These are phyloP conservation scores for Hanseniaspora valbyensis DNA, from an alignment of 805 yeast genomes.

Conservation along the genomic window DNA sequence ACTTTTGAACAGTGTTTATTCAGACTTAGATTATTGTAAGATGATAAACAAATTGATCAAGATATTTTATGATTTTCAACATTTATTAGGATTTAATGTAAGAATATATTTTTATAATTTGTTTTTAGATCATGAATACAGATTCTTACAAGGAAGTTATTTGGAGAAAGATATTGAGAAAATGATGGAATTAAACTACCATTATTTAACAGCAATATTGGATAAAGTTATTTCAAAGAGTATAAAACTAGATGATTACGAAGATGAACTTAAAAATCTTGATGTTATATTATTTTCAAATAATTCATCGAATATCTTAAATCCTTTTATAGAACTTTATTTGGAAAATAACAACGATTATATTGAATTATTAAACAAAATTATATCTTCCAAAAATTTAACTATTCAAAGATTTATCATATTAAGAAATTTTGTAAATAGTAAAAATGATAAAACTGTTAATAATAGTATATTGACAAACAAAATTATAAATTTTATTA, in stretches of 20 bases:
- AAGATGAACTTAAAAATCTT: neutral
- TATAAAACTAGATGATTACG: neutral
- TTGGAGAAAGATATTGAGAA: neutral
- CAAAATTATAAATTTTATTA: neutral
- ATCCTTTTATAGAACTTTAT: neutral
- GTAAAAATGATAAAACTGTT: neutral
- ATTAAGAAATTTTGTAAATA: neutral
- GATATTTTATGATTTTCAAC: neutral
- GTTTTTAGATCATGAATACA: neutral
- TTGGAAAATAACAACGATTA: neutral
- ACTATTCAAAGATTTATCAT: neutral
- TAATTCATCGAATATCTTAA: neutral
- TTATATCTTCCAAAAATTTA: neutral
- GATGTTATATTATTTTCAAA: neutral
- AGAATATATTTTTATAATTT: neutral
- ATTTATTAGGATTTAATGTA: neutral
- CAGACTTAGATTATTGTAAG: constrained; percentile 1
- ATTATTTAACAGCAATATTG: neutral
- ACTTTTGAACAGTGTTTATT: neutral
- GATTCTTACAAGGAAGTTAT: neutral
- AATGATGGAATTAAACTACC: neutral
- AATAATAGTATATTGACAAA: neutral
- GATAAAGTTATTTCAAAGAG: neutral
- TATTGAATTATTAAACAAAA: neutral
- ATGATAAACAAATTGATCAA: neutral